phyloP scores from a whole-genome alignment of 352 stramenopile genomes.

The Globisporangium abappressorium region DNA sequence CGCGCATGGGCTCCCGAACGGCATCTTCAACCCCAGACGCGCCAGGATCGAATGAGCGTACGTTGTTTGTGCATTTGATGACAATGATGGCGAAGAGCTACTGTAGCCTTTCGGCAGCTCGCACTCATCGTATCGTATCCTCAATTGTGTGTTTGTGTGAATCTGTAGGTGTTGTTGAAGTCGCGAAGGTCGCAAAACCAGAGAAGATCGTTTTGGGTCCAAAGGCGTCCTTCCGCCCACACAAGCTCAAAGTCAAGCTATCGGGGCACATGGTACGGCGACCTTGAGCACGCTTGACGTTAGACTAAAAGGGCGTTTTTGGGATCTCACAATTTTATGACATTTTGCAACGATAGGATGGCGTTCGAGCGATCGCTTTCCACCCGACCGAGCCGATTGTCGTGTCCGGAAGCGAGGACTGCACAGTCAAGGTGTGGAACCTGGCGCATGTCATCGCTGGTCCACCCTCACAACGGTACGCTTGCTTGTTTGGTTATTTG shows the following conservation, averaged over 20 bases:
- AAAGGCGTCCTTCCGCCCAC: constrained; percentile 63
- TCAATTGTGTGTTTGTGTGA: background rate
- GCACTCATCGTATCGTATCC: background rate
- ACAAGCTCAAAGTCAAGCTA: constrained; percentile 87
- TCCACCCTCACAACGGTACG: constrained; percentile 58
- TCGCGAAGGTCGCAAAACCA: constrained; percentile 38
- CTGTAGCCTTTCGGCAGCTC: background rate
- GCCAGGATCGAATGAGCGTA: constrained; percentile 31
- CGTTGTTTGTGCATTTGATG: constrained; percentile 14
- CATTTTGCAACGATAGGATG: constrained; percentile 44
- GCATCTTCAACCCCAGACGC: constrained; percentile 29
- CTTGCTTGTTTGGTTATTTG: background rate
- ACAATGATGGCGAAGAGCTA: background rate
- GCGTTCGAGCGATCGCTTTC: constrained; percentile 70
- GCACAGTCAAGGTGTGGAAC: constrained; percentile 85
- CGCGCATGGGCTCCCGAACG: constrained; percentile 65
- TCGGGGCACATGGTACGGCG: constrained; percentile 74
- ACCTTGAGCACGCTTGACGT: background rate
- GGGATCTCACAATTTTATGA: constrained; percentile 3
- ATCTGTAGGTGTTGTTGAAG: constrained; percentile 26
- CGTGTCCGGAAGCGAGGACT: constrained; percentile 84
- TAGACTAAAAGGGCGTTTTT: no score
- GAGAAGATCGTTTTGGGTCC: constrained; percentile 42
- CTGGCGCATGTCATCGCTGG: constrained; percentile 54
- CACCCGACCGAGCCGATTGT: constrained; percentile 80